Evolutionary conservation across 805 yeast genomes (phyloP), one percentile per base, ranked within the genome.

Genomic region (Candida sakaeoensis): DNA sequence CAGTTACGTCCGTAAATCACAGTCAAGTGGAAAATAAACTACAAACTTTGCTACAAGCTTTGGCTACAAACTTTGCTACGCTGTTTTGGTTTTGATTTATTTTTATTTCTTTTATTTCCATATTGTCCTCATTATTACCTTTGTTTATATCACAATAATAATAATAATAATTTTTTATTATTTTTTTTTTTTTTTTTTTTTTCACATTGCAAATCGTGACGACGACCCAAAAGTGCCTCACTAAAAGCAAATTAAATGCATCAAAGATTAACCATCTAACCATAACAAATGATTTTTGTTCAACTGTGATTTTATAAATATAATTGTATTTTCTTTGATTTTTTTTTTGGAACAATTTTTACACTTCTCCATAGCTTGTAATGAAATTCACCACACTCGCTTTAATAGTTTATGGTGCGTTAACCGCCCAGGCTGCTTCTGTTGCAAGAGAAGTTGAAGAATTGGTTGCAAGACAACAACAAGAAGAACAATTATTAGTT

Each of bases 311-410:
- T 10, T 10, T 26, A 26, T 26, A 26, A 26, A 26, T 26, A 26
- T 26, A 26, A 26, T 5, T 10, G 15, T 26, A 12, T 6, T 12
- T 26, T 14, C 29, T 26, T 12, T 5, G 6, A 10, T 26, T 26
- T 26, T 26, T 23, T 8, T 23, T 8, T 12, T 8, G 12, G 15
- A 10, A 10, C 15, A 26, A 26, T 26, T 26, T 26, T 26, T 9
- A 9, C 5, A 10, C 9, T 26, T 26, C 9, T 21, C 8, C n/a
- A n/a, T n/a, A 21, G 9, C 9, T 9, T 21, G 24, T 13, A 26
- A 26, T 26, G 29, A 26, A 13, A 26, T 26, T 26, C 29, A 26
- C 29, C 15, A 12, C 29, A 26, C 29, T 26, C 29, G 29, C 29
- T 26, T 26, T 26, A 26, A 13, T 10, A 5, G 9, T 13, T 26